Evolutionary conservation across 768 basidiomycete genomes (phyloP), one percentile per base, ranked within the genome.

Genomic region (Psilocybe cubensis): DNA sequence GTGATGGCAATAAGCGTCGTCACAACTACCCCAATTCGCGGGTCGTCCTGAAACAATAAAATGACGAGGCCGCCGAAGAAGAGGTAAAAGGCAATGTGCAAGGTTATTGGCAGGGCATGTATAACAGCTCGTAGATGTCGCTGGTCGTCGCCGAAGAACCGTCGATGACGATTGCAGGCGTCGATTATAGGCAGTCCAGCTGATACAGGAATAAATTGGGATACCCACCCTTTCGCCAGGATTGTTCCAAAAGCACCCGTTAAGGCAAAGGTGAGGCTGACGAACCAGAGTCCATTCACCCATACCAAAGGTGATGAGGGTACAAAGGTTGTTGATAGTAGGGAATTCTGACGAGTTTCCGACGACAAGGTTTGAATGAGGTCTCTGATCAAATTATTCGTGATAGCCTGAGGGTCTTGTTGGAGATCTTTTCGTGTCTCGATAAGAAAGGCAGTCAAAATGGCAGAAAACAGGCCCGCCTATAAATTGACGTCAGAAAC

Each of bases 201-300:
- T 5, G 54, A 62, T 11, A 44, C 56, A 0, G 62, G 65, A 10
- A 61, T 58, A 46, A 60, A 66, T 35, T 63, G 59, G 7, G 62
- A 54, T 17, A 66, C 62, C 65, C 65, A 66, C 10, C 60, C 62
- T 51, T 61, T 61, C 14, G 65, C 67, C 10, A 72, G 62, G 23
- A 67, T 68, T n/a, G 67, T 68, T 24, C 63, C 60, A 33, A 72
- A 65, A 4, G 71, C 69, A 61, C 69, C 62, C 27, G 62, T 64
- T 6, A 70, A 59, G 9, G 64, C 66, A 45, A 63, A 64, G 18
- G 63, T 61, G 7, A 72, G 60, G 29, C 69, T 70, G 24, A 67
- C 60, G 45, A 66, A 67, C 67, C 67, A 68, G 1, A 69, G 54
- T 2, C 64, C 55, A 45, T 69, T 72, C 23, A 64, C 61, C 53